Conservation (phyloP, 2,329 filamentous ascomycete genomes). For the Trichoderma simmonsii region DNA sequence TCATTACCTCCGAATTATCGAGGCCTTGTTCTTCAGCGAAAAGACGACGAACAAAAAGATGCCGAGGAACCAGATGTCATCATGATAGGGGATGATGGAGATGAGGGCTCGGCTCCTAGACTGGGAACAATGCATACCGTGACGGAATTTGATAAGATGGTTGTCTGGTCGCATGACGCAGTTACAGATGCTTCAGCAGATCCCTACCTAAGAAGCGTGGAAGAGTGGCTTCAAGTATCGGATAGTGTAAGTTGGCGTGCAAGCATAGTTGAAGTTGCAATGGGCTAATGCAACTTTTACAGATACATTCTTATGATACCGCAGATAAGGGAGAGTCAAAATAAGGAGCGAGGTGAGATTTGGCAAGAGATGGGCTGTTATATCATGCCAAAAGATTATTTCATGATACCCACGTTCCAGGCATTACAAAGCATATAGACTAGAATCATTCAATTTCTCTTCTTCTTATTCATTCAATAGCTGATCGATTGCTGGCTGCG, state of each 20-base stretch:
- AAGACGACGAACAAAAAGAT: slow-evolving; percentile 24
- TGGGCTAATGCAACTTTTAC: not conserved
- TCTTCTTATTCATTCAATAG: not conserved
- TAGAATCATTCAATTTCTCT: not conserved
- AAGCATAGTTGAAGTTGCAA: too few relatives aligned
- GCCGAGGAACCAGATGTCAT: slow-evolving; percentile 23
- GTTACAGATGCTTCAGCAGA: slow-evolving; percentile 61
- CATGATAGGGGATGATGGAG: slow-evolving; percentile 19
- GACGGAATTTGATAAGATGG: slow-evolving; percentile 68
- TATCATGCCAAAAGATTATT: not conserved
- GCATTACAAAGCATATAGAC: not conserved
- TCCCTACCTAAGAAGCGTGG: slow-evolving; percentile 68
- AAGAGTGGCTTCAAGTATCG: slow-evolving; percentile 77
- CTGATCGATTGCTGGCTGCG: not conserved
- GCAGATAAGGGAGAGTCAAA: not conserved
- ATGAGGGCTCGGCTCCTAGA: slow-evolving; percentile 43
- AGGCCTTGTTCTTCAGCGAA: slow-evolving; percentile 55
- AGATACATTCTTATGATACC: slow-evolving; percentile 22
- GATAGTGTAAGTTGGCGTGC: slow-evolving; percentile 50
- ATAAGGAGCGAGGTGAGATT: not conserved
- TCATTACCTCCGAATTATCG: slow-evolving; percentile 69
- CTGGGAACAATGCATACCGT: slow-evolving; percentile 59
- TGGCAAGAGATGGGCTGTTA: not conserved
- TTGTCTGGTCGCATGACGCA: slow-evolving; percentile 82
- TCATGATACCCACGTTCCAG: not conserved